Base-by-base conservation (phyloP, 352 stramenopile species). In the Globisporangium recalcitrans region DNA sequence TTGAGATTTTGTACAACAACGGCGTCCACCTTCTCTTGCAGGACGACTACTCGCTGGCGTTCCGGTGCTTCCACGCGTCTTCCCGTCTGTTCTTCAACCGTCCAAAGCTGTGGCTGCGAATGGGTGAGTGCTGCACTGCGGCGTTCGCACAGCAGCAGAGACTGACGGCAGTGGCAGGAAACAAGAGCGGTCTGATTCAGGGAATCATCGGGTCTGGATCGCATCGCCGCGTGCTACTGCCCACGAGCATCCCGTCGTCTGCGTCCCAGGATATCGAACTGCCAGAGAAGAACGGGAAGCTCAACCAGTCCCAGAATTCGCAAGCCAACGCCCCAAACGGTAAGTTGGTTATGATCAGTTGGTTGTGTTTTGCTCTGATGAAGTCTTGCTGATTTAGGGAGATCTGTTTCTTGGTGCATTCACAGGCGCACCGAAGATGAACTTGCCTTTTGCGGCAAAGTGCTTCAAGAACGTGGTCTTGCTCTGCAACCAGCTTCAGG, bases 1-100 rank as follows among this genome's bases (percentile, higher is more conserved):
- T 82, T 64, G 87, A 96, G 72, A 90, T 97, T 52, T 75, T 96
- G 72, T 97, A 97, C 82, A 97, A 97, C 78, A 95, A 96, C 58
- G 91, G 89, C 4, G 62, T 97, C 34, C 90, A 97, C 49, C 68
- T 97, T 46, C 68, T 97, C 54, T 69, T 97, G 48, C 82, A 93
- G 62, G 85, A 85, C 21, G 77, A 96, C 44, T 93, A 87, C 52
- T 63, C 75, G 42, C 63, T 94, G 29, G 91, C 91, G 9, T 95
- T 97, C 61, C 87, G 86, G 36, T 97, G 90, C 71, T 95, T 97
- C 69, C 79, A 96, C 66, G 80, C 82, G 58, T 91, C 91, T 8
- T 95, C 91, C 46, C 75, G 86, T 2, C 51, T 96, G 58, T 95
- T 95, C 54, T 95, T 96, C 65, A 97, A 97, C 62, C 87, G 91